These are phyloP conservation scores for Geum urbanum DNA, from an alignment of 306 rosid genomes.

Conservation along the genomic window DNA sequence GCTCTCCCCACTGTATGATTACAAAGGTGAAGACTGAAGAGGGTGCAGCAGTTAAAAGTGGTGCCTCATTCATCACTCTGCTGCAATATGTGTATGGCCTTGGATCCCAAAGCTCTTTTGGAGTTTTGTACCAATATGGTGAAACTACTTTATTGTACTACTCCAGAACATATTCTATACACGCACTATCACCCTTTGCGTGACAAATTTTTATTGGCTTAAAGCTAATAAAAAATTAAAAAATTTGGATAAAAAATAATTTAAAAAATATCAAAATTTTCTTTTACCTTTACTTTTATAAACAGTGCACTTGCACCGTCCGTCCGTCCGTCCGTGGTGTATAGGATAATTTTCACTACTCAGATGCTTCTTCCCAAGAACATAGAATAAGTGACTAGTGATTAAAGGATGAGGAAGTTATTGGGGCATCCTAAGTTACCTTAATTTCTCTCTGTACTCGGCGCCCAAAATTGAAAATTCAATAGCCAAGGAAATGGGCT, in stretches of 20 bases:
- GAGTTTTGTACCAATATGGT: neutral
- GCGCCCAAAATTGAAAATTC: too few relatives aligned
- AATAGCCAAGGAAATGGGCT: neutral
- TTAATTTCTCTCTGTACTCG: neutral
- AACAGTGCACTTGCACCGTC: too few relatives aligned
- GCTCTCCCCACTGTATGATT: slow-evolving; percentile 28
- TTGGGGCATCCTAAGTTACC: slow-evolving; percentile 5
- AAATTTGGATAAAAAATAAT: too few relatives aligned
- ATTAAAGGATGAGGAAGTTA: neutral
- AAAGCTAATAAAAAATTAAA: too few relatives aligned
- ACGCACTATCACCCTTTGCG: too few relatives aligned
- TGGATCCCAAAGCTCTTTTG: neutral
- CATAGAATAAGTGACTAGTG: neutral
- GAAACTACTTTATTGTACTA: neutral
- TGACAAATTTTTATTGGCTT: too few relatives aligned
- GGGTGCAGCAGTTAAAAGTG: slow-evolving; percentile 27
- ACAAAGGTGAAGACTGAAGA: neutral
- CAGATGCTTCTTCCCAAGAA: slow-evolving; percentile 9
- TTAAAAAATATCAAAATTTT: too few relatives aligned
- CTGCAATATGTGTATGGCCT: slow-evolving; percentile 10
- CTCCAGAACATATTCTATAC: too few relatives aligned
- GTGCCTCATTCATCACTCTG: slow-evolving; percentile 2
- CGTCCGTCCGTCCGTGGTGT: too few relatives aligned
- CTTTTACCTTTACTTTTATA: too few relatives aligned
- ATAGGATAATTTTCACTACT: too few relatives aligned